These are phyloP conservation scores for Aspergillus diversus DNA, from an alignment of 495 filamentous ascomycete genomes.

Conservation along the genomic window DNA sequence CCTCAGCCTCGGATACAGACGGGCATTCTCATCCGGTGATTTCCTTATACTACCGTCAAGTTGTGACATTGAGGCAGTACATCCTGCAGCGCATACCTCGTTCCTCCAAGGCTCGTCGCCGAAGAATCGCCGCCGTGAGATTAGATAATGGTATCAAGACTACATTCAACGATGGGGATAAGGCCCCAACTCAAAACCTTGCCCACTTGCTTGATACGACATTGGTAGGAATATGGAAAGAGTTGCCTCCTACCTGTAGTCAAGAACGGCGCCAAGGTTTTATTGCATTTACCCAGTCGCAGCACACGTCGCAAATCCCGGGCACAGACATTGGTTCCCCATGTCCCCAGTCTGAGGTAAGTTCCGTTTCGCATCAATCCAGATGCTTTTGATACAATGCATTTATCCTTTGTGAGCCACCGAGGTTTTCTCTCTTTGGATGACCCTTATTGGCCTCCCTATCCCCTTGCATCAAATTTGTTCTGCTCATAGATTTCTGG, in stretches of 20 bases:
- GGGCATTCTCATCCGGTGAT: constrained; percentile 64
- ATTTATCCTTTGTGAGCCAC: background rate
- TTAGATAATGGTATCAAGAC: constrained; percentile 6
- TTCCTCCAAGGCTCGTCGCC: constrained; percentile 55
- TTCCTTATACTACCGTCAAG: constrained; percentile 69
- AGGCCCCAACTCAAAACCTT: constrained; percentile 32
- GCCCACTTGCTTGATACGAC: constrained; percentile 67
- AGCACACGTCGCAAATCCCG: constrained; percentile 29
- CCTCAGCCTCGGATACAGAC: constrained; percentile 18
- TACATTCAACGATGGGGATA: background rate
- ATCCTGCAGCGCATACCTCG: constrained; percentile 57
- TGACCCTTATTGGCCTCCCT: too few relatives aligned
- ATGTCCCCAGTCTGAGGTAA: constrained; percentile 64
- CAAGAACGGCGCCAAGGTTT: constrained; percentile 59
- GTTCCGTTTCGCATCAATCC: background rate
- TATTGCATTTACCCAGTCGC: constrained; percentile 58
- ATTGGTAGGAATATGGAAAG: constrained; percentile 59
- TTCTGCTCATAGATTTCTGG: too few relatives aligned
- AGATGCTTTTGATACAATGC: background rate
- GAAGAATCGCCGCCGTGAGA: constrained; percentile 47
- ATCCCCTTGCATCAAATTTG: too few relatives aligned
- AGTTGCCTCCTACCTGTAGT: constrained; percentile 34
- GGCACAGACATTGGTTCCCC: constrained; percentile 44
- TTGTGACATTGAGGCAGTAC: constrained; percentile 73
- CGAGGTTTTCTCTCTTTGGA: background rate